These are phyloP conservation scores for Castanea sativa DNA, from an alignment of 306 rosid species.

Conservation along the genomic window DNA sequence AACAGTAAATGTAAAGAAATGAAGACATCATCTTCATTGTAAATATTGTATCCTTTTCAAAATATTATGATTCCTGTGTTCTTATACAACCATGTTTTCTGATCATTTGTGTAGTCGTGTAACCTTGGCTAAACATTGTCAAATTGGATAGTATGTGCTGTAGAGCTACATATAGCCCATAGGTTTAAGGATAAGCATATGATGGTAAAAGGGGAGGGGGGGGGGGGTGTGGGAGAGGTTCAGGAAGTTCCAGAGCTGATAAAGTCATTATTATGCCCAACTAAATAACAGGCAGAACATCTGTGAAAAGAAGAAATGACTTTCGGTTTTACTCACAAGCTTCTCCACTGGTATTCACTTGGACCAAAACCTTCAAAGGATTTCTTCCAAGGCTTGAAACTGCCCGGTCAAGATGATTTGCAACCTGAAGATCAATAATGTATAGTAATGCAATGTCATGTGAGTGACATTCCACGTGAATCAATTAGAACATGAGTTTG, in stretches of 20 bases:
- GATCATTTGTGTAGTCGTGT: not conserved
- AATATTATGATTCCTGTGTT: not conserved
- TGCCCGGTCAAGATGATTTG: slow-evolving; percentile 70
- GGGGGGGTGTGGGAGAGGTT: not conserved
- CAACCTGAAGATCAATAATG: slow-evolving; percentile 57
- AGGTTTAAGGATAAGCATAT: not conserved
- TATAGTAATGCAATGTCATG: slow-evolving; percentile 10
- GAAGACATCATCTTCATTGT: too few species aligned
- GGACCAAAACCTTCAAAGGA: slow-evolving; percentile 73
- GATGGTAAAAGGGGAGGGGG: not conserved
- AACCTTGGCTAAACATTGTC: slow-evolving; percentile 10
- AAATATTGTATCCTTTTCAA: too few species aligned
- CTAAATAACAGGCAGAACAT: not conserved
- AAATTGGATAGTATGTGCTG: slow-evolving; percentile 4
- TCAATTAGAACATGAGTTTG: slow-evolving; percentile 6
- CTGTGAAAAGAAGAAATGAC: slow-evolving; percentile 12
- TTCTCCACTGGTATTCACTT: slow-evolving; percentile 97
- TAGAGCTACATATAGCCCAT: not conserved
- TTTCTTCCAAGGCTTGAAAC: slow-evolving; percentile 72
- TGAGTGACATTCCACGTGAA: not conserved
- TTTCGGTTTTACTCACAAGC: slow-evolving; percentile 52
- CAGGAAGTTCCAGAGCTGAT: not conserved
- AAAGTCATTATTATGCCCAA: not conserved
- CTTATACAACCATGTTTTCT: not conserved
- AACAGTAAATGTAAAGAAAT: not conserved